Evolutionary conservation across 2,329 filamentous ascomycete genomes (phyloP).

Genomic region (Helminthosporium solani): DNA sequence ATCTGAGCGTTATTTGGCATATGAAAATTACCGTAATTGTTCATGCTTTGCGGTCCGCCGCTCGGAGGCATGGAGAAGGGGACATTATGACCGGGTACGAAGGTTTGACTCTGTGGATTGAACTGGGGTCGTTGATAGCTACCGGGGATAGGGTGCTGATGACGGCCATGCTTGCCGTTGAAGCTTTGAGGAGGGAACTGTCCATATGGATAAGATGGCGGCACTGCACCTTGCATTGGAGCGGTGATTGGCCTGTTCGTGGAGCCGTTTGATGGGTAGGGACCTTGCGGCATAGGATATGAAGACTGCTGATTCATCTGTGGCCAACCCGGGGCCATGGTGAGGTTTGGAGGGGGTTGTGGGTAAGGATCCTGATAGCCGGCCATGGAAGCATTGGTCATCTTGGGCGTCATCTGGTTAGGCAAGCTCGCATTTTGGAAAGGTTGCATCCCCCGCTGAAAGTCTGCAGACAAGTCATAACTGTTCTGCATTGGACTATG

Average conservation of each 20-base stretch:
- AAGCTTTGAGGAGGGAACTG: conserved; percentile 70
- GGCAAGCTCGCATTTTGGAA: conserved; percentile 42
- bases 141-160: conserved; percentile 80
- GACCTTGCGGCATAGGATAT: conserved; percentile 27
- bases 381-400: conserved; percentile 39
- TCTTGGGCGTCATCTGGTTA: conserved; percentile 41
- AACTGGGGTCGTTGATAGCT: conserved; percentile 84
- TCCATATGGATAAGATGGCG: conserved; percentile 68
- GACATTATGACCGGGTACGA: conserved; percentile 65
- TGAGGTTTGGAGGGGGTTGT: conserved; percentile 26
- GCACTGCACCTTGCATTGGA: conserved; percentile 38
- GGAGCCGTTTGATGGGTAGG: conserved; percentile 27
- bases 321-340: conserved; percentile 35
- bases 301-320: conserved; percentile 33
- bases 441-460: conserved; percentile 49
- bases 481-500: conserved; percentile 33
- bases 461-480: conserved; percentile 49
- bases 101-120: conserved; percentile 91
- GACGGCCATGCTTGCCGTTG: conserved; percentile 61
- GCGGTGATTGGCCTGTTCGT: conserved; percentile 40
- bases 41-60: conserved; percentile 37
- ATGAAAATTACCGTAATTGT: conserved; percentile 29
- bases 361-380: conserved; percentile 36
- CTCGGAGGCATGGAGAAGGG: conserved; percentile 36
- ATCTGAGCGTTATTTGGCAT: conserved; percentile 24